Base-by-base conservation (phyloP, 2,329 filamentous ascomycete species). In the Nakataea oryzae region DNA sequence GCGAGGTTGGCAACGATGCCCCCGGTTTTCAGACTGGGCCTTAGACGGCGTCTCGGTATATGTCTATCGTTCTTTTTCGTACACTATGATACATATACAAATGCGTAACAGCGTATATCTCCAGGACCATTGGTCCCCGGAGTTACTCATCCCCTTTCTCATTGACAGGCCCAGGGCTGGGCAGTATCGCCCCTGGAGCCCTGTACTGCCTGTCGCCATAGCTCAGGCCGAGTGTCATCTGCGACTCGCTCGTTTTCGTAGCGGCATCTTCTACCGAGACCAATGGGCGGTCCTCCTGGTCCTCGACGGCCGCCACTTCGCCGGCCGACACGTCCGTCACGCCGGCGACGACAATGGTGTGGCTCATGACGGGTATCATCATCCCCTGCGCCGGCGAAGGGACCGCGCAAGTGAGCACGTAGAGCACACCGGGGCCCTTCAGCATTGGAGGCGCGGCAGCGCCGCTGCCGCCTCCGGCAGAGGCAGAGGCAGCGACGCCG, bases 381-480 rank as follows among this genome's bases (percentile, higher is more conserved):
- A 47, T 28, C 32, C 28, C 26, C 41, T 27, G 50, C 8, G 29
- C 9, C n/a, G 60, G 24, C 60, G 30, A 29, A 24, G 60, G 30
- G 4, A 61, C 50, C 28, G 30, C 50, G 60, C 67, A 68, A 11
- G 63, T 65, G 11, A 68, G 65, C 12, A 80, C 78, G 66, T 79
- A 79, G 67, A 81, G 67, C n/a, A 86, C 78, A 26, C 85, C 84
- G 5, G 77, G 72, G 0, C 80, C 80, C 12, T 68, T 71, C 59
- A 86, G 70, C 27, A 81, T 68, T 17, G 81, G 81, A 29, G 78
- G 68, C 29, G 26, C 6, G 3, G 21, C 34, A 68, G 29, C 12
- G 70, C 13, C 70, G 68, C 50, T 54, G 29, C 56, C 55, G 11
- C 21, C 41, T 5, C 2, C 3, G 3, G 63, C 66, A 8, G 32